These are phyloP conservation scores for Craspedostauros australis DNA, from an alignment of 108 stramenopile species.

Conservation along the genomic window DNA sequence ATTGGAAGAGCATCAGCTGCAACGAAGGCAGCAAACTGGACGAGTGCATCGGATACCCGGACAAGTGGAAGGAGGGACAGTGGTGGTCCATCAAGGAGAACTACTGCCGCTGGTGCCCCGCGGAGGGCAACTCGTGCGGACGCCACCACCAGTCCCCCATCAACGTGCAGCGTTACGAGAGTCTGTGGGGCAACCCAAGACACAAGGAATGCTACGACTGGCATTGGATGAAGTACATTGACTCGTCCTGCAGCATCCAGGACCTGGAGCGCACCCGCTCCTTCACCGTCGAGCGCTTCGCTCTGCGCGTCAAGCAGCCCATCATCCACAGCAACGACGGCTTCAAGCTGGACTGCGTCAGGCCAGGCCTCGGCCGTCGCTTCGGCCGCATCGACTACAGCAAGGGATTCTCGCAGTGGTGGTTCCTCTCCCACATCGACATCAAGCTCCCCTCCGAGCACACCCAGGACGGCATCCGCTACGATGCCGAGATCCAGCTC, in stretches of 20 bases:
- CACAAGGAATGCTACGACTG: constrained; percentile 15
- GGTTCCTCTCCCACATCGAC: constrained; percentile 38
- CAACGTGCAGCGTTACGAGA: constrained; percentile 18
- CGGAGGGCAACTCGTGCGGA: constrained; percentile 15
- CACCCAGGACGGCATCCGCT: constrained; percentile 38
- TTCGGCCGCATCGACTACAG: constrained; percentile 37
- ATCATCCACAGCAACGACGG: constrained; percentile 7
- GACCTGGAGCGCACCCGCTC: constrained; percentile 18
- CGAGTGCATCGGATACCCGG: constrained; percentile 14
- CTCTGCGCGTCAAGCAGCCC: constrained; percentile 25
- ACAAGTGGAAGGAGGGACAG: constrained; percentile 15
- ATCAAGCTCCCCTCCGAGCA: constrained; percentile 41
- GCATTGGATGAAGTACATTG: constrained; percentile 50
- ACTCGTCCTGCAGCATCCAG: constrained; percentile 20
- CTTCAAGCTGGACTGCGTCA: too few species aligned
- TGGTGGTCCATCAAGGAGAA: constrained; percentile 20
- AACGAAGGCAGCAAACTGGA: constrained; percentile 10
- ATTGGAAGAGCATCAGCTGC: constrained; percentile 15
- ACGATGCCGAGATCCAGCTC: constrained; percentile 41
- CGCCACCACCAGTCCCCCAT: constrained; percentile 35
- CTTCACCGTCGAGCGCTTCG: constrained; percentile 43
- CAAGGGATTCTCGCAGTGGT: constrained; percentile 43
- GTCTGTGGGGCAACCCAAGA: neutral
- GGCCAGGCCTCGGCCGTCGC: constrained; percentile 10
- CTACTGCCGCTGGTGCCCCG: constrained; percentile 36